Conservation (phyloP, 768 basidiomycete genomes). For the Boletus subcaerulescens region DNA sequence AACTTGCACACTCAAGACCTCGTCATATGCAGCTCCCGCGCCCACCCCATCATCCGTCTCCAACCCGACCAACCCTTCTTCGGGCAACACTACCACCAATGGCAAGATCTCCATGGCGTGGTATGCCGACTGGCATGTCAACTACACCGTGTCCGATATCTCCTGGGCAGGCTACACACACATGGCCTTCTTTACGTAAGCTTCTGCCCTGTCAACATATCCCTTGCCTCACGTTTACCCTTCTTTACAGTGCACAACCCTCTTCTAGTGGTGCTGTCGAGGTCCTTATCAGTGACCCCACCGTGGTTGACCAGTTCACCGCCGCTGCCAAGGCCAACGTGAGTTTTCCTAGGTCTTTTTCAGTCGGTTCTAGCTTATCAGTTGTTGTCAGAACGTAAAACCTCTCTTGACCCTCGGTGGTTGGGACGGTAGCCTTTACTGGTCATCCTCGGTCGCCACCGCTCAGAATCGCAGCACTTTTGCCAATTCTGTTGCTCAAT, state of each 20-base stretch:
- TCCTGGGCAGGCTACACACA: constrained; percentile 68
- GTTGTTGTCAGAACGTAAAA: constrained; percentile 43
- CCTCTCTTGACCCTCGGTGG: constrained; percentile 64
- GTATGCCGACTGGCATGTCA: constrained; percentile 68
- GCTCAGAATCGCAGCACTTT: constrained; percentile 55
- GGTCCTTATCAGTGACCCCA: constrained; percentile 1
- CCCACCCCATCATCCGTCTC: neutral
- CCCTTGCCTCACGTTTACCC: neutral
- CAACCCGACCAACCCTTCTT: constrained; percentile 2
- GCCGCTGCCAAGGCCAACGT: constrained; percentile 27
- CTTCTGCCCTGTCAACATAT: neutral
- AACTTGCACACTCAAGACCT: constrained; percentile 19
- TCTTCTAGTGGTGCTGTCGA: constrained; percentile 12
- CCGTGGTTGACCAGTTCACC: constrained; percentile 19
- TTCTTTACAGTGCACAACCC: constrained; percentile 21
- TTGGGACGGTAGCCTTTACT: constrained; percentile 63
- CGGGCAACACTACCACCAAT: constrained; percentile 19
- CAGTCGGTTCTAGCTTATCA: neutral
- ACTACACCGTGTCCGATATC: constrained; percentile 47
- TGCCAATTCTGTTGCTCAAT: constrained; percentile 48
- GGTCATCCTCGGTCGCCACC: constrained; percentile 56
- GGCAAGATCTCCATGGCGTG: constrained; percentile 53
- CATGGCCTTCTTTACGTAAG: constrained; percentile 62
- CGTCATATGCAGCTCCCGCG: neutral
- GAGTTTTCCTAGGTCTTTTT: neutral